Conservation (phyloP, 148 eudicot species). For the Polygonum aviculare region DNA sequence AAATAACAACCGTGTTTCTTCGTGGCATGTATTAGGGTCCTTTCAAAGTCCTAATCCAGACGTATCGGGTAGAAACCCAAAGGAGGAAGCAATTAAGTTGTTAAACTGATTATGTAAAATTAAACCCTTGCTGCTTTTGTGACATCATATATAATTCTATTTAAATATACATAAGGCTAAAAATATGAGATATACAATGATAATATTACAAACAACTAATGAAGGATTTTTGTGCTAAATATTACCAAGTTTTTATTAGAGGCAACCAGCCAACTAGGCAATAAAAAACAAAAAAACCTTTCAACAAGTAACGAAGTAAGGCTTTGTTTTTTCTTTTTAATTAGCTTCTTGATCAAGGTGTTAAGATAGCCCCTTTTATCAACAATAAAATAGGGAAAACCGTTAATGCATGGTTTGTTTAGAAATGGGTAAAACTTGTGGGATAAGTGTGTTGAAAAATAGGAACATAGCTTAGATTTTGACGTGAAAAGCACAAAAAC, state of each 20-base stretch:
- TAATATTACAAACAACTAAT: too few species aligned
- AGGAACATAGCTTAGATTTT: background rate
- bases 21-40: slow-evolving; percentile 8
- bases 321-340: background rate
- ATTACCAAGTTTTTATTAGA: background rate
- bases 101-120: slow-evolving; percentile 9
- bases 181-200: background rate
- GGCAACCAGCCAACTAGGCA: background rate
- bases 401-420: slow-evolving; percentile 9
- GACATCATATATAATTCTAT: background rate
- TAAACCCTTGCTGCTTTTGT: background rate
- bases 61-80: slow-evolving; percentile 14
- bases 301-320: background rate
- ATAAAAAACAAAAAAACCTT: background rate
- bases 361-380: background rate
- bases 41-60: slow-evolving; percentile 9
- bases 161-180: background rate
- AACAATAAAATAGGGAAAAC: slow-evolving; percentile 5
- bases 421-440: slow-evolving; percentile 8
- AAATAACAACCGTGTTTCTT: slow-evolving; percentile 4
- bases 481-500: background rate
- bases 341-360: background rate
- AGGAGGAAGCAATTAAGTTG: slow-evolving; percentile 12
- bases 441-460: slow-evolving; percentile 7
- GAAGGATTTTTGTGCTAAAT: background rate